phyloP scores from a whole-genome alignment of 805 yeast genomes.

The Candida nanaspora region DNA sequence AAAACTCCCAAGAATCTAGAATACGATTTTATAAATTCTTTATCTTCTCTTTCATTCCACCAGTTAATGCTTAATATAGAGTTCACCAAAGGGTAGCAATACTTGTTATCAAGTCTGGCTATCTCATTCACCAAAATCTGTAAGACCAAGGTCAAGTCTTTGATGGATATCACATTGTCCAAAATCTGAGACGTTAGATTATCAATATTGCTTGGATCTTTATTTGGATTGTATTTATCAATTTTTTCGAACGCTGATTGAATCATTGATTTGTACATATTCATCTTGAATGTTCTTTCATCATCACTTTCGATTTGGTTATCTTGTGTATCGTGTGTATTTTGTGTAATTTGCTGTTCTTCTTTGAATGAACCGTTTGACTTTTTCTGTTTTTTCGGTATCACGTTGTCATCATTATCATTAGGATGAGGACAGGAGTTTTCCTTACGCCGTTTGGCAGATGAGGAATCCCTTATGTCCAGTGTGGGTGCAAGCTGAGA shows the following conservation, averaged over 20 bases:
- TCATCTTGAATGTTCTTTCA: slow-evolving; percentile 14
- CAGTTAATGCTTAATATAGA: slow-evolving; percentile 61
- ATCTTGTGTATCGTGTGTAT: not conserved
- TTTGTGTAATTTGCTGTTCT: not conserved
- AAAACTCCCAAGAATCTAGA: slow-evolving; percentile 69
- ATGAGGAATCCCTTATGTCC: not conserved
- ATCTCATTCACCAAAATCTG: slow-evolving; percentile 56
- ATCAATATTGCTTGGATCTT: slow-evolving; percentile 50
- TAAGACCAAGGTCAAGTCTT: slow-evolving; percentile 49
- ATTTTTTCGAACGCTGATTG: slow-evolving; percentile 64
- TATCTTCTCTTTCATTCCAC: slow-evolving; percentile 34
- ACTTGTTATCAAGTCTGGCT: slow-evolving; percentile 54
- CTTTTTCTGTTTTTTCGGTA: not conserved
- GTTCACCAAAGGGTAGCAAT: slow-evolving; percentile 45
- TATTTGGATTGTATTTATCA: slow-evolving; percentile 51
- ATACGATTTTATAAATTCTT: slow-evolving; percentile 43
- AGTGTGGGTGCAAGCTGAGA: not conserved
- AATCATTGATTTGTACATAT: slow-evolving; percentile 33
- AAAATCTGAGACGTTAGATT: slow-evolving; percentile 52
- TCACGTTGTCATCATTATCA: not conserved
- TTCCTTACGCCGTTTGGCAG: not conserved
- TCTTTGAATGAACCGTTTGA: not conserved
- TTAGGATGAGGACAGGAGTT: not conserved
- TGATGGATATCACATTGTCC: slow-evolving; percentile 44
- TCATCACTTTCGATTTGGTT: not conserved